Conservation (phyloP, 345 rosid genomes). For the Cardamine occulta region DNA sequence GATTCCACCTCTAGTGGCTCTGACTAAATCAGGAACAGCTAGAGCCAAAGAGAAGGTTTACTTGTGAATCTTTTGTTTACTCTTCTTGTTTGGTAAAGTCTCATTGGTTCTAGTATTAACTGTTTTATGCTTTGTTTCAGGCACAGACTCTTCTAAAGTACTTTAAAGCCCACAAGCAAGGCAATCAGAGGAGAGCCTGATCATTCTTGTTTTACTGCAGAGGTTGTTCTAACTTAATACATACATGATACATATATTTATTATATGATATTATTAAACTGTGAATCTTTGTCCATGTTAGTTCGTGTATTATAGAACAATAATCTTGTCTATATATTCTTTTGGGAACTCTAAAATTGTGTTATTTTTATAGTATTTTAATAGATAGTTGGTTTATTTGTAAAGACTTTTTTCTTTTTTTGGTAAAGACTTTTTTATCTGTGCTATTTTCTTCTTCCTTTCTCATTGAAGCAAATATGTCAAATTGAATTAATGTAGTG, state of each 20-base stretch:
- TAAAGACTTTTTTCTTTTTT: too few species aligned
- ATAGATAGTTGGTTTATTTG: not conserved
- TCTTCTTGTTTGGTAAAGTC: not conserved
- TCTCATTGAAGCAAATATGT: not conserved
- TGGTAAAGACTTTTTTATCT: not conserved
- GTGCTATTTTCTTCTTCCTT: not conserved
- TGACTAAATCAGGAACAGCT: constrained; percentile 84
- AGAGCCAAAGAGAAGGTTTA: constrained; percentile 89
- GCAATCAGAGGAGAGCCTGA: constrained; percentile 64
- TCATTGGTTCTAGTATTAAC: constrained; percentile 22
- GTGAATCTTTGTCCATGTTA: not conserved
- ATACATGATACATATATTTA: not conserved
- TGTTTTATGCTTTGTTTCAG: constrained; percentile 47
- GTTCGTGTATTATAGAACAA: not conserved
- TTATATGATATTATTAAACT: not conserved
- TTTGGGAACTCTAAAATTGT: not conserved
- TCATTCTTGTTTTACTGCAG: constrained; percentile 10
- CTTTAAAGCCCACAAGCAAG: constrained; percentile 68
- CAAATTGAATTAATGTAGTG: not conserved
- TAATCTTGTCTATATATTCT: not conserved
- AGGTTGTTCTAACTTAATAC: constrained; percentile 6
- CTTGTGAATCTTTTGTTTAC: not conserved
- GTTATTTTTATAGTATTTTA: not conserved
- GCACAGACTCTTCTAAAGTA: constrained; percentile 74
- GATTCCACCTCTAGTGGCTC: constrained; percentile 88